These are phyloP conservation scores for Tolypocladium cylindrosporum DNA, from an alignment of 2,329 filamentous ascomycete species.

Conservation along the genomic window DNA sequence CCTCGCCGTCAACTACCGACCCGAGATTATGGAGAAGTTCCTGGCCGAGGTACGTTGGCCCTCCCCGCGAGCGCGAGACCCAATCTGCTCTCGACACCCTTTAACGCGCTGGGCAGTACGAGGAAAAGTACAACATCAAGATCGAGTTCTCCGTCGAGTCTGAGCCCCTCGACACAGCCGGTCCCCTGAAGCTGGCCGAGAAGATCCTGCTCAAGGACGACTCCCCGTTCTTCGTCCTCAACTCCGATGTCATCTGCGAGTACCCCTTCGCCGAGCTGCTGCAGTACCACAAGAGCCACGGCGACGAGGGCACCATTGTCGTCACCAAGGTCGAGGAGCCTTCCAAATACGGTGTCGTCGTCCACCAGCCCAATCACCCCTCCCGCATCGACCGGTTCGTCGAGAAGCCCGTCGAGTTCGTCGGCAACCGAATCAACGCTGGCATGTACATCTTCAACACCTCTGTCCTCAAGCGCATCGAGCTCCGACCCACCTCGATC, in stretches of 20 bases:
- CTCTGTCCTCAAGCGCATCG: slow-evolving; percentile 80
- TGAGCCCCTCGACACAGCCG: slow-evolving; percentile 89
- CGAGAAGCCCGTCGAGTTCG: slow-evolving; percentile 97
- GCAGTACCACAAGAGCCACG: slow-evolving; percentile 86
- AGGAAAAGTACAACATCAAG: slow-evolving; percentile 83
- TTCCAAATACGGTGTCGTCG: slow-evolving; percentile 96
- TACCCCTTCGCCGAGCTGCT: slow-evolving; percentile 88
- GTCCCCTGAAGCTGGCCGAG: slow-evolving; percentile 91
- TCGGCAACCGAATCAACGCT: slow-evolving; percentile 97
- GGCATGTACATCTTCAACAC: slow-evolving; percentile 98
- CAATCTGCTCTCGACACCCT: neutral
- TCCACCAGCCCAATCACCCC: slow-evolving; percentile 87
- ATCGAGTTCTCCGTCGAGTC: slow-evolving; percentile 97
- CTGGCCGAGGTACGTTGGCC: slow-evolving; percentile 62
- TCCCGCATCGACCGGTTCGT: slow-evolving; percentile 97
- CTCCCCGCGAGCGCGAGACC: neutral
- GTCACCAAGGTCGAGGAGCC: slow-evolving; percentile 99
- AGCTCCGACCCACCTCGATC: slow-evolving; percentile 92
- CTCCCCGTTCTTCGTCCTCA: slow-evolving; percentile 92
- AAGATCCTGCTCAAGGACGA: slow-evolving; percentile 88
- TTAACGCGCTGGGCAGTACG: slow-evolving; percentile 49
- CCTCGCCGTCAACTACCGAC: slow-evolving; percentile 95
- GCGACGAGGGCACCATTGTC: slow-evolving; percentile 92
- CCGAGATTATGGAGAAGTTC: slow-evolving; percentile 93
- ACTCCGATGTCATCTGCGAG: slow-evolving; percentile 97